A percentile compares a stretch with the other conserved stretches of the same genome.
These are phyloP conservation scores for Onygena corvina DNA, from an alignment of 2,329 filamentous ascomycete species.

Conservation along the genomic window DNA sequence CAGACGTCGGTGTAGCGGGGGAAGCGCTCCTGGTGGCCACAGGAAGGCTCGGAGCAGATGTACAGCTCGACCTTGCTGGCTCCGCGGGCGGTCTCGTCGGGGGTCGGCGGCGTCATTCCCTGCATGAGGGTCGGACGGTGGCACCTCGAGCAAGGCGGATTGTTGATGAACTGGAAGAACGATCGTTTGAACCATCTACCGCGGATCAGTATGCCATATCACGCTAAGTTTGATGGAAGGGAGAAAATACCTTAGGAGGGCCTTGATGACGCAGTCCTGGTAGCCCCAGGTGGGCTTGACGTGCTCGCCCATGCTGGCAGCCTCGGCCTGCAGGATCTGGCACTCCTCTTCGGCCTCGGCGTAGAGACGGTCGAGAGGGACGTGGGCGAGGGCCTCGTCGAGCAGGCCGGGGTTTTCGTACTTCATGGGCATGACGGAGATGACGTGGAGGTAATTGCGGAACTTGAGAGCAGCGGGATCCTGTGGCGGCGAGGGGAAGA, in stretches of 20 bases:
- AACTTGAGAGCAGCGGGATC: constrained; percentile 63
- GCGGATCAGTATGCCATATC: constrained; percentile 10
- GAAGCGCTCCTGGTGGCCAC: constrained; percentile 73
- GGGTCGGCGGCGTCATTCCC: constrained; percentile 72
- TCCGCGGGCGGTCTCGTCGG: constrained; percentile 79
- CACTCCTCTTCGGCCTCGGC: constrained; percentile 86
- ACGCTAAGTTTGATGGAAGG: constrained; percentile 15
- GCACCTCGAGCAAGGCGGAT: constrained; percentile 74
- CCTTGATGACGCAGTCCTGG: constrained; percentile 88
- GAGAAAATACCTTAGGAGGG: constrained; percentile 59
- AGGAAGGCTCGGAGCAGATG: constrained; percentile 64
- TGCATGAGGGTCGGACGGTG: constrained; percentile 68
- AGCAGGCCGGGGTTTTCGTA: constrained; percentile 94
- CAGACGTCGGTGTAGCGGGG: constrained; percentile 93
- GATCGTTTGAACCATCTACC: constrained; percentile 78
- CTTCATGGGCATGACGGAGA: constrained; percentile 79
- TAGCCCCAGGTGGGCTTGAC: constrained; percentile 86
- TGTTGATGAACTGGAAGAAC: constrained; percentile 96
- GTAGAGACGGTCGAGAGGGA: constrained; percentile 85
- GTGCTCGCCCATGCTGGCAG: constrained; percentile 71
- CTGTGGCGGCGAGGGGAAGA: constrained; percentile 62
- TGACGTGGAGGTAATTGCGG: constrained; percentile 66
- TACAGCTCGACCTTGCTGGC: constrained; percentile 84
- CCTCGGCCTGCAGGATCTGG: constrained; percentile 76
- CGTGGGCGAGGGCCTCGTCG: constrained; percentile 76